These are phyloP conservation scores for Hyphodiscus hymeniophilus DNA, from an alignment of 495 filamentous ascomycete genomes.

Conservation along the genomic window DNA sequence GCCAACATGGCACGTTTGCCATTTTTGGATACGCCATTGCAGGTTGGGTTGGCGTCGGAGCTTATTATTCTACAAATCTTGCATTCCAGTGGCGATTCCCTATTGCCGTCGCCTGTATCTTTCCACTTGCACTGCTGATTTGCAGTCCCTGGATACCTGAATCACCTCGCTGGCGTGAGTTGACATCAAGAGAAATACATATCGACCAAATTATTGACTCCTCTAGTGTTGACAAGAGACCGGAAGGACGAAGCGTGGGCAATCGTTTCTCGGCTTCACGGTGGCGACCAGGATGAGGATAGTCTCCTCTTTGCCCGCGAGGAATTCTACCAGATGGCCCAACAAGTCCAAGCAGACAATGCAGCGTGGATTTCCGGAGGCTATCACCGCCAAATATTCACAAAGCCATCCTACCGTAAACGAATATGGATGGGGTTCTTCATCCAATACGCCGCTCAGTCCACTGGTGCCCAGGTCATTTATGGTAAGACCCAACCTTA, in stretches of 20 bases:
- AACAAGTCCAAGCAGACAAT: not conserved
- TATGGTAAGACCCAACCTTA: not conserved
- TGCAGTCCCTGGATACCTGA: not conserved
- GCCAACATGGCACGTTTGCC: conserved; percentile 1
- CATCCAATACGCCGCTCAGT: conserved; percentile 7
- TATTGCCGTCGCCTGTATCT: not conserved
- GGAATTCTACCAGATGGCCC: conserved; percentile 5
- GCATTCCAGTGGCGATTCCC: conserved; percentile 4
- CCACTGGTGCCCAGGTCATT: conserved; percentile 13
- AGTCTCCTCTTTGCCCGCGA: not conserved
- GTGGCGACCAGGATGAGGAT: not conserved
- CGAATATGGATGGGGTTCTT: not conserved
- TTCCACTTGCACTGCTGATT: not conserved
- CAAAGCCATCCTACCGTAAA: not conserved
- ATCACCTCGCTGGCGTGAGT: conserved; percentile 9
- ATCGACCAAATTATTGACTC: not conserved
- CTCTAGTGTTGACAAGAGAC: not conserved
- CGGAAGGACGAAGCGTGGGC: conserved; percentile 2
- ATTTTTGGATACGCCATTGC: conserved; percentile 1
- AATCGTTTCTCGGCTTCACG: not conserved
- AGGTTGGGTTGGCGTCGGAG: not conserved
- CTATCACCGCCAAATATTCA: not conserved
- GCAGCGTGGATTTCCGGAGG: not conserved
- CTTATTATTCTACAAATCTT: not conserved
- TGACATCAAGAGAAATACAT: not conserved